These are phyloP conservation scores for Metschnikowia lunata DNA, from an alignment of 805 yeast species.

Conservation along the genomic window DNA sequence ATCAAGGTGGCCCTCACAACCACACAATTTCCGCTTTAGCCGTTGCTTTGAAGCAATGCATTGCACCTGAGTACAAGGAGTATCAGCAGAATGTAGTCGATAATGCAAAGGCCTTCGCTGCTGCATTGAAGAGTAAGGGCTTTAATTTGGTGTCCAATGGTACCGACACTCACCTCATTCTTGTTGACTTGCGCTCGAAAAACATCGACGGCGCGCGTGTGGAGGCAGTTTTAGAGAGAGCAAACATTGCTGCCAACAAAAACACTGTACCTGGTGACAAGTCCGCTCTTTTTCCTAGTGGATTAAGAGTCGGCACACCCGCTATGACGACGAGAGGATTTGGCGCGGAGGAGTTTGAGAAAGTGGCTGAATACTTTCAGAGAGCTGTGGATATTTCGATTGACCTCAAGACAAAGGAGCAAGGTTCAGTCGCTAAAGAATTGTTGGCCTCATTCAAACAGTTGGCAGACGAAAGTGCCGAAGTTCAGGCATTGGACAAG, in stretches of 20 bases:
- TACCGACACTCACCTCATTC: constrained; percentile 90
- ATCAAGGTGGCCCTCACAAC: constrained; percentile 99
- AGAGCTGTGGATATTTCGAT: constrained; percentile 69
- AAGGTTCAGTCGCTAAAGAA: constrained; percentile 55
- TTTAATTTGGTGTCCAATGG: constrained; percentile 84
- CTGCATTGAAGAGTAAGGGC: constrained; percentile 59
- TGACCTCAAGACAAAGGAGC: constrained; percentile 53
- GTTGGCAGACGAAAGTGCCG: constrained; percentile 59
- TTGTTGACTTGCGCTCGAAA: constrained; percentile 75
- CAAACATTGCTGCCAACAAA: constrained; percentile 92
- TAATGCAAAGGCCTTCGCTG: constrained; percentile 76
- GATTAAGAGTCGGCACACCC: constrained; percentile 95
- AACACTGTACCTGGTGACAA: constrained; percentile 96
- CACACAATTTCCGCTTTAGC: constrained; percentile 96
- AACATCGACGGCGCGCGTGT: constrained; percentile 94
- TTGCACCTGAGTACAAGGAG: constrained; percentile 78
- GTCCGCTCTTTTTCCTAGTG: constrained; percentile 94
- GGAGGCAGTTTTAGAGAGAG: constrained; percentile 82
- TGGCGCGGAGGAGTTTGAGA: constrained; percentile 67
- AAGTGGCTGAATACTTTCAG: constrained; percentile 77
- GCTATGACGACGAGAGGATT: constrained; percentile 98
- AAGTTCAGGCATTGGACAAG: constrained; percentile 54
- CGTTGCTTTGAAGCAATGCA: constrained; percentile 89
- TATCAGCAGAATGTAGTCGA: constrained; percentile 81
- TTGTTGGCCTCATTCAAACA: constrained; percentile 66